Conservation (phyloP, 306 rosid genomes). For the Quercus agrifolia region DNA sequence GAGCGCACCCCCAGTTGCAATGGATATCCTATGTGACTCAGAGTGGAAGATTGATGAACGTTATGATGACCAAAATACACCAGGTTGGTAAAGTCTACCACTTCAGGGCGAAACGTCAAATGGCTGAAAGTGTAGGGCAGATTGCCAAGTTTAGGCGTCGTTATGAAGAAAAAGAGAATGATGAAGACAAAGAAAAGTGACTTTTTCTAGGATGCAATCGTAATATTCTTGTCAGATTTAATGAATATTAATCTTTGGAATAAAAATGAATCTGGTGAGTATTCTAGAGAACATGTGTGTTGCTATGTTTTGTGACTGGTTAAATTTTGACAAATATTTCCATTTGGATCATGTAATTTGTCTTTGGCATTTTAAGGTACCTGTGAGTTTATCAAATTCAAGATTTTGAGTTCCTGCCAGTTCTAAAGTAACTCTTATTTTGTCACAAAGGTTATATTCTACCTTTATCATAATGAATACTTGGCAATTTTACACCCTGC, state of each 20-base stretch:
- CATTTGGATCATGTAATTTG: not conserved
- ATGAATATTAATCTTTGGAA: not conserved
- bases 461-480: not conserved
- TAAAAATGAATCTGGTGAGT: slow-evolving; percentile 9
- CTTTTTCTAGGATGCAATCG: not conserved
- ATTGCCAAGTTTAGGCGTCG: slow-evolving; percentile 89
- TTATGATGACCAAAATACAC: slow-evolving; percentile 88
- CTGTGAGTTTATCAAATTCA: not conserved
- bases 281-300: not conserved
- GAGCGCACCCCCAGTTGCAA: slow-evolving; percentile 91
- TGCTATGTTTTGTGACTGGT: not conserved
- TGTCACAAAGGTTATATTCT: not conserved
- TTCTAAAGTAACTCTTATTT: not conserved
- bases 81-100: slow-evolving; percentile 87
- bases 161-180: slow-evolving; percentile 38
- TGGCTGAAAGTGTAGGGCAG: slow-evolving; percentile 83
- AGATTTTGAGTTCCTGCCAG: not conserved
- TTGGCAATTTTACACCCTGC: not conserved
- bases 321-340: not conserved
- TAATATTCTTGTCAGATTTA: not conserved
- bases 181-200: slow-evolving; percentile 39
- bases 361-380: not conserved
- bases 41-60: slow-evolving; percentile 84
- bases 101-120: slow-evolving; percentile 79
- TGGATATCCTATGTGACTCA: slow-evolving; percentile 91